A percentile compares a stretch with the other conserved stretches of the same genome.
Evolutionary conservation across 257 asterid genomes (phyloP).

Genomic region (Capsicum rhomboideum): DNA sequence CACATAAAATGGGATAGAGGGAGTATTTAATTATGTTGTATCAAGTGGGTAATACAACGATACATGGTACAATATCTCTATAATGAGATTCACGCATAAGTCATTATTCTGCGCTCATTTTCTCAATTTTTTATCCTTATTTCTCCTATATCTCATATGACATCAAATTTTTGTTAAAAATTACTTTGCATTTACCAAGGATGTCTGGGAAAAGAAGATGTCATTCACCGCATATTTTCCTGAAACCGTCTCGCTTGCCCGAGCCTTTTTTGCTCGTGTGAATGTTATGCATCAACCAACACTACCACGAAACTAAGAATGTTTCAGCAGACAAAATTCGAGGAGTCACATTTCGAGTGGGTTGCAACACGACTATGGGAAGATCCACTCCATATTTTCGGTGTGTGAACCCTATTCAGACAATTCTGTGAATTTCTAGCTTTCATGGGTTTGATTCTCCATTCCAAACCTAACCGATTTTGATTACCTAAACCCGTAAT

Average conservation of each 20-base stretch:
- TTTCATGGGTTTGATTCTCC: neutral
- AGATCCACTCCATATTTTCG: neutral
- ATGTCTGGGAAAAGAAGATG: neutral
- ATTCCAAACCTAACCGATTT: neutral
- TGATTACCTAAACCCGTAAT: neutral
- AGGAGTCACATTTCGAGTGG: neutral
- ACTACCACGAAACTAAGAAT: neutral
- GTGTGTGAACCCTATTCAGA: neutral
- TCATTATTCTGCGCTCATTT: neutral
- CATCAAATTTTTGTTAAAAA: neutral
- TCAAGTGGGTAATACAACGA: neutral
- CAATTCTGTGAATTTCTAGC: neutral
- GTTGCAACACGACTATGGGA: neutral
- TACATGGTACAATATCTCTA: neutral
- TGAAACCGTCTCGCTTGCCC: neutral
- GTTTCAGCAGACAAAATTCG: neutral
- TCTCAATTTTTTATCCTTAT: neutral
- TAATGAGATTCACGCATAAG: neutral
- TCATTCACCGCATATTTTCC: neutral
- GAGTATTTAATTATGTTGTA: neutral
- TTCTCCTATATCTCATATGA: neutral
- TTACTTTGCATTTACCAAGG: neutral
- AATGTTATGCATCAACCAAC: neutral
- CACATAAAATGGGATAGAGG: neutral
- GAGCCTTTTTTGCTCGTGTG: neutral